Conservation (phyloP, 2,329 filamentous ascomycete genomes). For the Ilyonectria robusta region DNA sequence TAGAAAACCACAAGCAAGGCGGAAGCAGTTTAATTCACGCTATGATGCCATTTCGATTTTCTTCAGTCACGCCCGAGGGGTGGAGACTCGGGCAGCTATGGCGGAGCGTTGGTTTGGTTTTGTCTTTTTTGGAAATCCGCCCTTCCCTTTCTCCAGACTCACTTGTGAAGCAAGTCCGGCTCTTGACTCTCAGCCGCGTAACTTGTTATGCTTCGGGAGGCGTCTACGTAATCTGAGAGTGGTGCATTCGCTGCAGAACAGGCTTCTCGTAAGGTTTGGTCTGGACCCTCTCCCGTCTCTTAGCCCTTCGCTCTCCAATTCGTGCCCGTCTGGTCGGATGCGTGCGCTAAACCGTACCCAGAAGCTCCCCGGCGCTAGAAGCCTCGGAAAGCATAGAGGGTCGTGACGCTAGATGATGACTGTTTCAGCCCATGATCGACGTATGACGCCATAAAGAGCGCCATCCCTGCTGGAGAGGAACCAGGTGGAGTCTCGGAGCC, state of each 20-base stretch:
- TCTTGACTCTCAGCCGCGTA: background rate
- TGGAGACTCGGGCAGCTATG: no score
- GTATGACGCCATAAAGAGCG: no score
- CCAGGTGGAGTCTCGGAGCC: background rate
- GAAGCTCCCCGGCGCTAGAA: background rate
- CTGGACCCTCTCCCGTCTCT: background rate
- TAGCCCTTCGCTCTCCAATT: background rate
- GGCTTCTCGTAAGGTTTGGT: background rate
- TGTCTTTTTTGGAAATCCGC: background rate
- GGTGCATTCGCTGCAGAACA: background rate
- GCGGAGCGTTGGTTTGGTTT: background rate
- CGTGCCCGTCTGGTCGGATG: background rate
- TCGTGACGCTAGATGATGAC: background rate
- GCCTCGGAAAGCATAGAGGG: background rate
- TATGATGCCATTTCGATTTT: no score
- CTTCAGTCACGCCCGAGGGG: no score
- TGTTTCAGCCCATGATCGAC: no score
- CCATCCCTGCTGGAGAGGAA: background rate
- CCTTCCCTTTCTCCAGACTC: background rate
- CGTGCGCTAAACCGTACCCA: background rate
- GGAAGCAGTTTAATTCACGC: no score
- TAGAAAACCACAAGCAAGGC: no score
- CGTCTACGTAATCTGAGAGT: background rate
- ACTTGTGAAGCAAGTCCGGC: background rate
- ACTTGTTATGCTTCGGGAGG: background rate